These are phyloP conservation scores for Platanthera zijinensis DNA, from an alignment of 106 monocot genomes.

Conservation along the genomic window DNA sequence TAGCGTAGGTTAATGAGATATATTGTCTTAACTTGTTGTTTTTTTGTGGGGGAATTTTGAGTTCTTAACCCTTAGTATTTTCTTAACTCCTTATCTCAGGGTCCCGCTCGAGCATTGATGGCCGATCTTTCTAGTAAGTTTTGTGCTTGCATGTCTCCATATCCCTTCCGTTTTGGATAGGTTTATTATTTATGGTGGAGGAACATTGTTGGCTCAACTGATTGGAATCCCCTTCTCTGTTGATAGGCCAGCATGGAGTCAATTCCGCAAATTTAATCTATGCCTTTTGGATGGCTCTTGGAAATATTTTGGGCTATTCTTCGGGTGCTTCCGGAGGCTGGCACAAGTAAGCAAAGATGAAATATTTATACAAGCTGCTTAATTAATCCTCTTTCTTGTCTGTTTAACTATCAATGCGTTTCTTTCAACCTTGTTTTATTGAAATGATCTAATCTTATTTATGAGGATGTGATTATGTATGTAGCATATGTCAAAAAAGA, in stretches of 20 bases:
- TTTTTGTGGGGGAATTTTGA: no score
- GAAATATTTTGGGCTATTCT: slow-evolving; percentile 59
- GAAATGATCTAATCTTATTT: no score
- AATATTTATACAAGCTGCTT: background rate
- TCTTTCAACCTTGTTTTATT: no score
- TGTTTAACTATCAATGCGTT: no score
- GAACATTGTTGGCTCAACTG: background rate
- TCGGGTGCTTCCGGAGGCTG: slow-evolving; percentile 42
- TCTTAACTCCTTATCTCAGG: slow-evolving; percentile 17
- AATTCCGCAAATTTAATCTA: slow-evolving; percentile 44
- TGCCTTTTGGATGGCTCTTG: slow-evolving; percentile 53
- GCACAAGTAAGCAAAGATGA: slow-evolving; percentile 31
- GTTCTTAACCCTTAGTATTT: background rate
- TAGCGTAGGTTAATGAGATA: no score
- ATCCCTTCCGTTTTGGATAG: background rate
- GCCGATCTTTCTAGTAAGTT: slow-evolving; percentile 72
- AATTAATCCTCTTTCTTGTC: background rate
- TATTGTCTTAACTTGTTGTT: no score
- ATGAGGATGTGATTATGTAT: no score
- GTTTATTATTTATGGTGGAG: background rate
- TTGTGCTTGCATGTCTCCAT: background rate
- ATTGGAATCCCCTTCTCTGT: slow-evolving; percentile 1
- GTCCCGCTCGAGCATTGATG: slow-evolving; percentile 83
- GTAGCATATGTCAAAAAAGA: no score
- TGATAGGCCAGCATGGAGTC: slow-evolving; percentile 28